These are phyloP conservation scores for Neophaeococcomyces mojaviensis DNA, from an alignment of 2,329 filamentous ascomycete species.

Conservation along the genomic window DNA sequence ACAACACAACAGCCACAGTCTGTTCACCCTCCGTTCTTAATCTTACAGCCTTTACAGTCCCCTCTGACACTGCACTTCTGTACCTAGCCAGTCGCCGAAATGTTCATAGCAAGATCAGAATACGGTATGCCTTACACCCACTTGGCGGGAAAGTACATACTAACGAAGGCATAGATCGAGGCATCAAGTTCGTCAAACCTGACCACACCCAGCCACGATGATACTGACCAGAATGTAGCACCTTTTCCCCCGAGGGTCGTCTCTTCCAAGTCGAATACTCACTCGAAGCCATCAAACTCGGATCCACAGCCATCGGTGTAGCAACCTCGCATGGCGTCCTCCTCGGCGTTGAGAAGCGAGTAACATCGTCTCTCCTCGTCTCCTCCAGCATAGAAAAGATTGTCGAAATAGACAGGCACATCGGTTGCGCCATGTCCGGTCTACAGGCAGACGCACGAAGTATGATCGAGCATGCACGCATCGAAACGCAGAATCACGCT, in stretches of 20 bases:
- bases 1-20: constrained; percentile 8
- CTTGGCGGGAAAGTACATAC: constrained; percentile 19
- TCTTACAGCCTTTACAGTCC: constrained; percentile 24
- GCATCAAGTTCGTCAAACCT: constrained; percentile 71
- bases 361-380: constrained; percentile 94
- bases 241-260: constrained; percentile 98
- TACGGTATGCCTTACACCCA: constrained; percentile 63
- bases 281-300: constrained; percentile 98
- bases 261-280: constrained; percentile 99
- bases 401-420: constrained; percentile 97
- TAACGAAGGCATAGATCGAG: constrained; percentile 63
- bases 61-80: constrained; percentile 22
- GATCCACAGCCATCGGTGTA: constrained; percentile 92
- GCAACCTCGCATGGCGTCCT: constrained; percentile 92
- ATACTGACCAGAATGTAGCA: constrained; percentile 49
- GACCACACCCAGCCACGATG: constrained; percentile 4
- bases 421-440: constrained; percentile 97
- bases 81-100: constrained; percentile 42
- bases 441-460: constrained; percentile 94
- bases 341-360: constrained; percentile 96
- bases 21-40: background rate
- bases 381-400: constrained; percentile 99
- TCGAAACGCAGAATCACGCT: constrained; percentile 92
- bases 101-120: constrained; percentile 99
- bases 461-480: constrained; percentile 96